phyloP scores from a whole-genome alignment of 305 asterid species.

The Fraxinus platypoda region DNA sequence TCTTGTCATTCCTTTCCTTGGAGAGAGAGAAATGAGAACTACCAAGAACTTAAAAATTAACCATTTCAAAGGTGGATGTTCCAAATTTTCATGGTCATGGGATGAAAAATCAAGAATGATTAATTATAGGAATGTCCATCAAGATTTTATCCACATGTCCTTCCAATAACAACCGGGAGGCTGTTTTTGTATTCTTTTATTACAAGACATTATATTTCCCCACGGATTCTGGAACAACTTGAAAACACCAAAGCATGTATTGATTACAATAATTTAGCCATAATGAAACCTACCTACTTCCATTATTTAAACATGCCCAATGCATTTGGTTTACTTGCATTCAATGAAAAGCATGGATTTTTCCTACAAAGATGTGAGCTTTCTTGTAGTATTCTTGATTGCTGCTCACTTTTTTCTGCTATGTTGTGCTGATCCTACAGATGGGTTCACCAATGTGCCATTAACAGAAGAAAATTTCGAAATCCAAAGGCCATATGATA shows the following conservation, averaged over 20 bases:
- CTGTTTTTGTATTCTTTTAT: neutral
- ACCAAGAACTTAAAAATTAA: neutral
- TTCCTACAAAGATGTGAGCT: neutral
- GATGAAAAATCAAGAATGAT: neutral
- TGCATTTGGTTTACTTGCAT: neutral
- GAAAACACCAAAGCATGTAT: neutral
- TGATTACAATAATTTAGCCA: neutral
- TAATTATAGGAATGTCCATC: neutral
- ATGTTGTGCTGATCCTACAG: constrained; percentile 33
- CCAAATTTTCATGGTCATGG: neutral
- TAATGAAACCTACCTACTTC: neutral
- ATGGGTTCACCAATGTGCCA: constrained; percentile 34
- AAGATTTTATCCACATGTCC: neutral
- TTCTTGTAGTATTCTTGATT: neutral
- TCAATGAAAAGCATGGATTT: neutral
- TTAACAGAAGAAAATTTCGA: constrained; percentile 28
- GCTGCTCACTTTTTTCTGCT: neutral
- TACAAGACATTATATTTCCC: neutral
- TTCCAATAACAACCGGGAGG: neutral
- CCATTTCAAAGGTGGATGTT: neutral
- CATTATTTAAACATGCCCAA: constrained; percentile 1
- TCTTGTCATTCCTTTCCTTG: neutral
- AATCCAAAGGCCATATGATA: constrained; percentile 36
- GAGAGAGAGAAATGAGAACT: neutral
- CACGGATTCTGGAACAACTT: neutral